Evolutionary conservation across 805 yeast genomes (phyloP).

Genomic region (Candida lessepsii): DNA sequence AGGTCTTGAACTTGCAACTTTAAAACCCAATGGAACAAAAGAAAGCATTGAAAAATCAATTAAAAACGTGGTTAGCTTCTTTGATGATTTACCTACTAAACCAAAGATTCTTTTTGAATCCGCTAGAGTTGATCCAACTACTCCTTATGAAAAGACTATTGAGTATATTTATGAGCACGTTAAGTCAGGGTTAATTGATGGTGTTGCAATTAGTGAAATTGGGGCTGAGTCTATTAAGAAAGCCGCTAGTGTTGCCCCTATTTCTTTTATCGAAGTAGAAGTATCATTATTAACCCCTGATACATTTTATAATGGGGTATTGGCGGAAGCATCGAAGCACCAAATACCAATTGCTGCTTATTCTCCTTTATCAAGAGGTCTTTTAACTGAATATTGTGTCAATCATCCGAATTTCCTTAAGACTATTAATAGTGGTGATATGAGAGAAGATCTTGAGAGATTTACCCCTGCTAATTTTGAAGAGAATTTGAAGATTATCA

Average conservation of each 20-base stretch:
- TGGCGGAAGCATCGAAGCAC: constrained; percentile 54
- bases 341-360: constrained; percentile 72
- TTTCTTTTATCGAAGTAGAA: constrained; percentile 76
- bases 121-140: constrained; percentile 63
- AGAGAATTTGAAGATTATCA: constrained; percentile 51
- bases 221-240: constrained; percentile 57
- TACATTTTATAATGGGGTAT: constrained; percentile 62
- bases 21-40: constrained; percentile 25
- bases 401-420: constrained; percentile 22
- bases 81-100: constrained; percentile 22
- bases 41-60: constrained; percentile 38
- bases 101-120: constrained; percentile 57
- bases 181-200: constrained; percentile 63
- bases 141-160: constrained; percentile 60
- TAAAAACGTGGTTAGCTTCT: constrained; percentile 34
- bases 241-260: constrained; percentile 55
- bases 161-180: constrained; percentile 55
- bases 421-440: constrained; percentile 7
- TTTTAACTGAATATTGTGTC: constrained; percentile 62
- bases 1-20: constrained; percentile 23
- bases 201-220: constrained; percentile 75
- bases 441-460: constrained; percentile 30
- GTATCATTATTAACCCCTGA: constrained; percentile 68
- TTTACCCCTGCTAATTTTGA: constrained; percentile 56
- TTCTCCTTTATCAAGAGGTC: constrained; percentile 82